Base-by-base conservation (phyloP, 306 rosid genomes). In the Cicer judaicum region DNA sequence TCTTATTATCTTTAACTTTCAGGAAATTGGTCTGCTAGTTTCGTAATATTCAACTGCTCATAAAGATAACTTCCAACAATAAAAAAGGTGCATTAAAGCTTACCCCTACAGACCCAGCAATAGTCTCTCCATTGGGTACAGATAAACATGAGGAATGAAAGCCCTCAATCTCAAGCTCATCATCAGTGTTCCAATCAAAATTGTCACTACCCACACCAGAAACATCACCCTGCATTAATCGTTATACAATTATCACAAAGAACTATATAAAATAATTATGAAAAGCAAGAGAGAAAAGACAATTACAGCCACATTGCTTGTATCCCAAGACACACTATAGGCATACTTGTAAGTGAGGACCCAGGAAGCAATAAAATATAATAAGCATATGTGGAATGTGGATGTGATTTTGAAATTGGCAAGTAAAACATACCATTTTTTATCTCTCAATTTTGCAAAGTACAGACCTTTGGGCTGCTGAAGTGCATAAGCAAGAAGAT, bases 131-230 rank as follows among this genome's bases (percentile, higher is more conserved):
- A 78, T 77, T 75, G 49, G 89, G 85, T 73, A 78, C 80, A 39
- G 84, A 53, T 81, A 86, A 80, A 83, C 76, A 50, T 6, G 96
- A 76, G 36, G 90, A 77, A 10, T 88, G 76, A 34, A 85, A 81
- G 75, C 86, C 82, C 29, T 85, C 90, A 84, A 89, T 89, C 81
- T 93, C 98, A 34, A 76, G 84, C 79, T 93, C 98, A 41, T 93
- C 98, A 8, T 93, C 98, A 7, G 91, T 83, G 78, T 87, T 90
- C 98, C 97, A 93, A 78, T 93, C 97, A 72, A 81, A 60, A 36
- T 84, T 77, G 42, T 85, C 93, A 79, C 79, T 64, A 53, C 81
- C 88, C 59, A 66, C 71, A 55, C 84, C 97, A 83, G 90, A 91
- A 78, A 83, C 62, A 70, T 79, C 93, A 64, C 68, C 88, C 98